phyloP scores from a whole-genome alignment of 352 stramenopile species.

The Pythium dissotocum region DNA sequence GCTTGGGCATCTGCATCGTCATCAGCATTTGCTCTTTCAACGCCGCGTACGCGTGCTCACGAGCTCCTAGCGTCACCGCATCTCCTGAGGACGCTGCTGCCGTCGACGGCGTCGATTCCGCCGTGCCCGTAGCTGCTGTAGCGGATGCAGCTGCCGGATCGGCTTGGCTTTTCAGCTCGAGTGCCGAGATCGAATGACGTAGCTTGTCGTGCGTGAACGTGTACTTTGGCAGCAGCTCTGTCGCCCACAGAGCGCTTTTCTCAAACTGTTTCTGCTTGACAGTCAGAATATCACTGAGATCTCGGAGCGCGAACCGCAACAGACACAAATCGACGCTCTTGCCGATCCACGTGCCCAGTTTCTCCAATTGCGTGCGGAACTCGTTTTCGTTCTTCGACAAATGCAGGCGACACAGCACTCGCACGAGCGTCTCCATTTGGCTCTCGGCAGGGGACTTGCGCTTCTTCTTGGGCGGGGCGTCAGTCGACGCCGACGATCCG shows the following conservation, averaged over 20 bases:
- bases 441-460: slow-evolving; percentile 40
- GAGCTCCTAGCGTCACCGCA: slow-evolving; percentile 29
- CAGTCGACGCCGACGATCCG: neutral
- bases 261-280: slow-evolving; percentile 34
- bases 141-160: neutral
- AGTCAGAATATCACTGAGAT: slow-evolving; percentile 47
- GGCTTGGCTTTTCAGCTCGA: neutral
- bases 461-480: slow-evolving; percentile 37
- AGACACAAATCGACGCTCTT: slow-evolving; percentile 48
- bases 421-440: slow-evolving; percentile 65
- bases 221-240: slow-evolving; percentile 63
- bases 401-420: slow-evolving; percentile 49
- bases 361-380: slow-evolving; percentile 55
- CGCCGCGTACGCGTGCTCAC: slow-evolving; percentile 59
- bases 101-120: slow-evolving; percentile 15
- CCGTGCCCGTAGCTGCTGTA: neutral
- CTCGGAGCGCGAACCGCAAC: slow-evolving; percentile 54
- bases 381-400: slow-evolving; percentile 50
- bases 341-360: slow-evolving; percentile 56
- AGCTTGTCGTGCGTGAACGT: slow-evolving; percentile 60
- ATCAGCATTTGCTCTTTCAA: slow-evolving; percentile 64
- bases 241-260: slow-evolving; percentile 41
- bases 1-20: slow-evolving; percentile 42
- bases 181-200: slow-evolving; percentile 38
- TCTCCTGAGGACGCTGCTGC: slow-evolving; percentile 12